Percentiles rank a stretch among this genome's conserved stretches.
phyloP scores from a whole-genome alignment of 371 early-diverging fungal species.

The Saksenaea vasiformis region DNA sequence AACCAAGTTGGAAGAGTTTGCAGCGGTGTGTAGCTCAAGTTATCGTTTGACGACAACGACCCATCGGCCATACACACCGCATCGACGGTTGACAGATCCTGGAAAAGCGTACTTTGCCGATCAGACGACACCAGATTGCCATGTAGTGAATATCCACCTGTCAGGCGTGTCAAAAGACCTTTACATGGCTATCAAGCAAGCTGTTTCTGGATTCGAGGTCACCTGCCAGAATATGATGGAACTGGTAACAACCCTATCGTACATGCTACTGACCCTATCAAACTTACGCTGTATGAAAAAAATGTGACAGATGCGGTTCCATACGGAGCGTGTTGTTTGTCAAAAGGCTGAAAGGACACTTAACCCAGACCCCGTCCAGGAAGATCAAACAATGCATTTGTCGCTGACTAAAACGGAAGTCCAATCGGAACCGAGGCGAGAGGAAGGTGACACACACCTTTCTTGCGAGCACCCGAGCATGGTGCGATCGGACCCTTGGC shows the following conservation, averaged over 20 bases:
- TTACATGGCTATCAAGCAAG: slow-evolving; percentile 37
- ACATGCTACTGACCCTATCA: background rate
- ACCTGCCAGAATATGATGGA: slow-evolving; percentile 41
- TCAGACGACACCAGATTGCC: background rate
- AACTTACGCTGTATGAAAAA: background rate
- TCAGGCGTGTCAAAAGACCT: slow-evolving; percentile 35
- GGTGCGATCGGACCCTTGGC: background rate
- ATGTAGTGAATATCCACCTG: slow-evolving; percentile 29
- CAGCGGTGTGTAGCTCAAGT: slow-evolving; percentile 32
- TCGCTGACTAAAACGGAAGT: slow-evolving; percentile 1
- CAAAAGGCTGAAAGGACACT: background rate
- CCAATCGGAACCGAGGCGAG: background rate
- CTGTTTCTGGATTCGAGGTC: slow-evolving; percentile 32
- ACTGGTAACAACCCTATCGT: slow-evolving; percentile 26
- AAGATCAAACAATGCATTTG: slow-evolving; percentile 5
- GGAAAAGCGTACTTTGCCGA: background rate
- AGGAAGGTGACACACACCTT: background rate
- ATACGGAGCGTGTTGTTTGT: slow-evolving; percentile 4
- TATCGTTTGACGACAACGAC: slow-evolving; percentile 14
- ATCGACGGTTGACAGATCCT: slow-evolving; percentile 28
- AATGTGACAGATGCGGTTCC: background rate
- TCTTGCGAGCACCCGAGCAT: background rate
- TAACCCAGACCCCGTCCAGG: background rate
- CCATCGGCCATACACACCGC: background rate
- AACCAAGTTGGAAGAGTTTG: slow-evolving; percentile 37